Percentiles rank a stretch among this genome's conserved stretches.
These are phyloP conservation scores for Metschnikowia proteae DNA, from an alignment of 805 yeast genomes.

Conservation along the genomic window DNA sequence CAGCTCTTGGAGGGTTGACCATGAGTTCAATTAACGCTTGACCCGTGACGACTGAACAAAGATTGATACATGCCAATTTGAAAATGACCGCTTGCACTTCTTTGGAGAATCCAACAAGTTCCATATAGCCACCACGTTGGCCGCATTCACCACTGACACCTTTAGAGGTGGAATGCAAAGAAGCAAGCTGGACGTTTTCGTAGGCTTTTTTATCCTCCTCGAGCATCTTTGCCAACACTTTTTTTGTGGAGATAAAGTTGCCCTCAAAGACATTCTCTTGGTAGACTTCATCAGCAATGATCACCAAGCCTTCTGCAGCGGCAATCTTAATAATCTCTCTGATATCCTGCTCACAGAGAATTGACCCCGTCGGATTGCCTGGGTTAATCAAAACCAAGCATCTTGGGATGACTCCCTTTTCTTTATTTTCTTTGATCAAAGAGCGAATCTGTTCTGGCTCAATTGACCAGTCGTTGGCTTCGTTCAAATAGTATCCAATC, in stretches of 20 bases:
- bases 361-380: conserved; percentile 97
- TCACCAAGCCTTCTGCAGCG: conserved; percentile 76
- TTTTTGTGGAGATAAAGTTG: conserved; percentile 79
- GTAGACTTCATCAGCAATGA: conserved; percentile 97
- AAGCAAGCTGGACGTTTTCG: conserved; percentile 78
- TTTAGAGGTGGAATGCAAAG: conserved; percentile 95
- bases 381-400: conserved; percentile 94
- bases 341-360: conserved; percentile 62
- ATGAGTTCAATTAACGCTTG: conserved; percentile 90
- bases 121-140: conserved; percentile 99
- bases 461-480: conserved; percentile 79
- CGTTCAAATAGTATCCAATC: conserved; percentile 83
- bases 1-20: conserved; percentile 84
- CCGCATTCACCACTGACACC: conserved; percentile 99
- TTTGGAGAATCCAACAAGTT: conserved; percentile 71
- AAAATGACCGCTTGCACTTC: conserved; percentile 68
- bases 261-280: conserved; percentile 88
- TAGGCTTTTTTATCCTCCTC: conserved; percentile 50
- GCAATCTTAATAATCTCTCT: conserved; percentile 72
- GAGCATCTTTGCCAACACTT: conserved; percentile 66
- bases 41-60: conserved; percentile 94
- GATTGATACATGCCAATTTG: conserved; percentile 84
- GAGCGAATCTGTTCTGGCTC: conserved; percentile 60
- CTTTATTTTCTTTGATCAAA: conserved; percentile 46
- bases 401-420: conserved; percentile 59